Conservation (phyloP, 306 rosid genomes). For the Albizia julibrissin region DNA sequence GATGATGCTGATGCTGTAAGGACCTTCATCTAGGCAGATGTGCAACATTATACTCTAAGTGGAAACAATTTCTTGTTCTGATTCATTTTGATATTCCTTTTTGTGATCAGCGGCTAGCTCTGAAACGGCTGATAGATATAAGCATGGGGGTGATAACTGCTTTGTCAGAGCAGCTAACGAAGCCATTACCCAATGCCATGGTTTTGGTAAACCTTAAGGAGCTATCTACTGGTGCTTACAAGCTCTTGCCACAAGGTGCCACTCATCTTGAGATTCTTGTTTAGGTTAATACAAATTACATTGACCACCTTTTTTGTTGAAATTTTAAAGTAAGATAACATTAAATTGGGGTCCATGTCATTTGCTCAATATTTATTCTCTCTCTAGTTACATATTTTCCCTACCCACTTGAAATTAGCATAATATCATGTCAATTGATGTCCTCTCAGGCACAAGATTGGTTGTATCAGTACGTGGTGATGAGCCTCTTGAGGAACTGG, state of each 20-base stretch:
- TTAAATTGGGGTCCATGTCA: not conserved
- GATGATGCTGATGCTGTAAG: constrained; percentile 83
- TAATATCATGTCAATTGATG: constrained; percentile 29
- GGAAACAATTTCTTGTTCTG: constrained; percentile 8
- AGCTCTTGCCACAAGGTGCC: constrained; percentile 93
- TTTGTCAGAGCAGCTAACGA: constrained; percentile 90
- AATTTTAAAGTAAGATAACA: not conserved
- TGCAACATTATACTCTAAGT: constrained; percentile 16
- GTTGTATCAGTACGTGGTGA: constrained; percentile 88
- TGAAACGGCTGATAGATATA: constrained; percentile 85
- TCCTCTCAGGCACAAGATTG: constrained; percentile 75
- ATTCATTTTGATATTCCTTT: constrained; percentile 21
- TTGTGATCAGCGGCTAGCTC: constrained; percentile 79
- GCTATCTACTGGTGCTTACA: constrained; percentile 79
- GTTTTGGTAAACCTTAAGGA: constrained; percentile 91
- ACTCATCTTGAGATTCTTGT: constrained; percentile 13
- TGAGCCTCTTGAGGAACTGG: constrained; percentile 77
- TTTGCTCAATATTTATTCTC: not conserved
- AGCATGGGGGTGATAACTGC: constrained; percentile 93
- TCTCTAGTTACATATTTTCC: constrained; percentile 18
- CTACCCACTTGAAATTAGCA: not conserved
- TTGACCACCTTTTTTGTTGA: constrained; percentile 7
- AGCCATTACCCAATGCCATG: constrained; percentile 91
- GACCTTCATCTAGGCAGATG: constrained; percentile 32
- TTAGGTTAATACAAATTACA: constrained; percentile 20